phyloP scores from a whole-genome alignment of 306 rosid genomes.

The Quercus suber region DNA sequence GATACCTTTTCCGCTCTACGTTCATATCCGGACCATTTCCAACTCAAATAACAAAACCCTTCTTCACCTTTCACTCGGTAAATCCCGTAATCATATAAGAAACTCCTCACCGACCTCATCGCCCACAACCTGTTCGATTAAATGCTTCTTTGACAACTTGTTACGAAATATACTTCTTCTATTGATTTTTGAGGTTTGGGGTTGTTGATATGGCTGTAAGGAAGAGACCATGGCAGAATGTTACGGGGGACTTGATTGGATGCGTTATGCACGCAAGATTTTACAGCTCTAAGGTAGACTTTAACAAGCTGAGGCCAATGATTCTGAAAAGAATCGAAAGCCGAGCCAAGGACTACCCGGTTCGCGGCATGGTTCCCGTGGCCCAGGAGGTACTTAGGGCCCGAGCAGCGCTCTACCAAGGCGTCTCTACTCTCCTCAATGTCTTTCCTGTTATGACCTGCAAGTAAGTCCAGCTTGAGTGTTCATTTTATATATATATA shows the following conservation, averaged over 20 bases:
- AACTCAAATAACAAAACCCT: not conserved
- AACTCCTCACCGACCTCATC: not conserved
- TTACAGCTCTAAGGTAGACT: slow-evolving; percentile 37
- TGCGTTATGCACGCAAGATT: slow-evolving; percentile 6
- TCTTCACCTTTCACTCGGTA: too few species aligned
- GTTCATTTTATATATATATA: too few species aligned
- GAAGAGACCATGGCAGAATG: slow-evolving; percentile 16
- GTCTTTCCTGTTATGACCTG: slow-evolving; percentile 60
- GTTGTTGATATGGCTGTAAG: slow-evolving; percentile 36
- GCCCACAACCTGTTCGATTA: slow-evolving; percentile 31
- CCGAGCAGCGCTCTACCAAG: slow-evolving; percentile 47
- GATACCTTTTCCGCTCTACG: too few species aligned
- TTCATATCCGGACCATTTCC: not conserved
- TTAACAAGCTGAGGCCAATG: slow-evolving; percentile 67
- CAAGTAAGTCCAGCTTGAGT: slow-evolving; percentile 50
- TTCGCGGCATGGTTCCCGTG: slow-evolving; percentile 59
- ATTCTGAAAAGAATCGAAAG: slow-evolving; percentile 61
- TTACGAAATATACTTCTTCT: not conserved
- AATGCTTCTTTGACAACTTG: slow-evolving; percentile 4
- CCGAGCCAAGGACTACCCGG: slow-evolving; percentile 56
- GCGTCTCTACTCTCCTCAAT: slow-evolving; percentile 68
- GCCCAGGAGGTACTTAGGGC: slow-evolving; percentile 61
- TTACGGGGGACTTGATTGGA: slow-evolving; percentile 13
- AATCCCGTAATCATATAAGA: too few species aligned
- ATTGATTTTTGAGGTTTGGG: not conserved